Conservation (phyloP, 1,139 yeast genomes). For the Debaryomyces sp. region DNA sequence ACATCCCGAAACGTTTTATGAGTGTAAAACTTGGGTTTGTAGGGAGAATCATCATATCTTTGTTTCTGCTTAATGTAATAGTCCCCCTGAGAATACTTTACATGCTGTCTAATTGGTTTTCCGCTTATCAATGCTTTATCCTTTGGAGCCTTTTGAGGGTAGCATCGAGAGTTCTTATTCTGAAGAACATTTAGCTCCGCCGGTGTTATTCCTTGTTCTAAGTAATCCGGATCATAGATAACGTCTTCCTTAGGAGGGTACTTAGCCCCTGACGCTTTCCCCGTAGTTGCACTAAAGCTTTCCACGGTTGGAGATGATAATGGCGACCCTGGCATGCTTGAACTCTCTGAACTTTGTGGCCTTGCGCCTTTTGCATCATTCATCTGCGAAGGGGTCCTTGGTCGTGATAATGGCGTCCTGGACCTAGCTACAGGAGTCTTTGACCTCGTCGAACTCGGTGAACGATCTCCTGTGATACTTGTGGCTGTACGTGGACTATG, state of each 20-base stretch:
- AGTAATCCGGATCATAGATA: conserved; percentile 30
- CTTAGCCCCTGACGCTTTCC: background rate
- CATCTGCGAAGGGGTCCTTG: background rate
- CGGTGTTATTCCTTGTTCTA: conserved; percentile 39
- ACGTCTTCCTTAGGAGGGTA: background rate
- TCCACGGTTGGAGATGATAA: background rate
- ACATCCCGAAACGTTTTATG: conserved; percentile 47
- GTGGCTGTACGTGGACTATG: conserved; percentile 1
- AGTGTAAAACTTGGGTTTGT: conserved; percentile 42
- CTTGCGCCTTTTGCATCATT: background rate
- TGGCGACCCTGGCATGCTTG: background rate
- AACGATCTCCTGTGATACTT: background rate
- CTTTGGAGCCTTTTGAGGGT: background rate
- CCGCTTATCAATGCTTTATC: background rate
- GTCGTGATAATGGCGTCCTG: background rate
- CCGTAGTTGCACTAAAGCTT: background rate
- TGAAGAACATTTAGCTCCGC: conserved; percentile 37
- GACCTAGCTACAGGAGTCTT: background rate
- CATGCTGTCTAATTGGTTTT: background rate
- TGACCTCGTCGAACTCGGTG: background rate
- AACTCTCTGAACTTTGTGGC: background rate
- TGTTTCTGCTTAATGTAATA: conserved; percentile 44
- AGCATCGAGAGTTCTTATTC: conserved; percentile 9
- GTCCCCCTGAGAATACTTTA: conserved; percentile 21
- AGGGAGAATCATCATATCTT: conserved; percentile 35